These are phyloP conservation scores for Circinella umbellata DNA, from an alignment of 371 early-diverging fungal genomes.

Conservation along the genomic window DNA sequence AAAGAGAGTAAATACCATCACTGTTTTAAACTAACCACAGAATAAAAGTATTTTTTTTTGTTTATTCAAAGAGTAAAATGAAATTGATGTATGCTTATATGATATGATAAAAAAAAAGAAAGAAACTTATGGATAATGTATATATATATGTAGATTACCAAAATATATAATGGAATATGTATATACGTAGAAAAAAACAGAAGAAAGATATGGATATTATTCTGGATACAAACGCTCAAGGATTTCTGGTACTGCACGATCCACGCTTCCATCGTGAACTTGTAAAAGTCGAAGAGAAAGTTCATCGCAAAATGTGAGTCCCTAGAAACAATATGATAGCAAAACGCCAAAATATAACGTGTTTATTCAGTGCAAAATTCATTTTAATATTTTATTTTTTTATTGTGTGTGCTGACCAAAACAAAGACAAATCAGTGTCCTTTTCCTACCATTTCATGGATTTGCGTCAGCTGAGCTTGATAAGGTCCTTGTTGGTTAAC, in stretches of 20 bases:
- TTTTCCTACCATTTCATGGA: slow-evolving; percentile 46
- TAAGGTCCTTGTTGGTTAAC: neutral
- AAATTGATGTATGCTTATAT: too few species aligned
- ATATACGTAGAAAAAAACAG: too few species aligned
- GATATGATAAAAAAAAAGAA: too few species aligned
- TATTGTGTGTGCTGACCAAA: too few species aligned
- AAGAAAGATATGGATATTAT: neutral
- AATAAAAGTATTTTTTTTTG: too few species aligned
- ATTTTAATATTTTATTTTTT: neutral
- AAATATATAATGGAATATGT: too few species aligned
- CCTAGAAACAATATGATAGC: slow-evolving; percentile 23
- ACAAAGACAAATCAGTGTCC: neutral
- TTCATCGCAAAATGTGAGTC: slow-evolving; percentile 38
- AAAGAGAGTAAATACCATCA: too few species aligned
- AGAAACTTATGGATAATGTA: too few species aligned
- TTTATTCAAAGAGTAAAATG: too few species aligned
- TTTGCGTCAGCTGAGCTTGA: slow-evolving; percentile 27
- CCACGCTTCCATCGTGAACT: slow-evolving; percentile 31
- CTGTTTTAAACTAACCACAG: too few species aligned
- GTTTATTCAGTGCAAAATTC: neutral
- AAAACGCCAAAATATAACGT: too few species aligned
- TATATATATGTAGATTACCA: too few species aligned
- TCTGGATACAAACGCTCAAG: slow-evolving; percentile 32
- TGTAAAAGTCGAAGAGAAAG: slow-evolving; percentile 31
- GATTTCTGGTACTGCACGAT: slow-evolving; percentile 34